Conservation (phyloP, 768 basidiomycete species). For the Boletellus emodensis region DNA sequence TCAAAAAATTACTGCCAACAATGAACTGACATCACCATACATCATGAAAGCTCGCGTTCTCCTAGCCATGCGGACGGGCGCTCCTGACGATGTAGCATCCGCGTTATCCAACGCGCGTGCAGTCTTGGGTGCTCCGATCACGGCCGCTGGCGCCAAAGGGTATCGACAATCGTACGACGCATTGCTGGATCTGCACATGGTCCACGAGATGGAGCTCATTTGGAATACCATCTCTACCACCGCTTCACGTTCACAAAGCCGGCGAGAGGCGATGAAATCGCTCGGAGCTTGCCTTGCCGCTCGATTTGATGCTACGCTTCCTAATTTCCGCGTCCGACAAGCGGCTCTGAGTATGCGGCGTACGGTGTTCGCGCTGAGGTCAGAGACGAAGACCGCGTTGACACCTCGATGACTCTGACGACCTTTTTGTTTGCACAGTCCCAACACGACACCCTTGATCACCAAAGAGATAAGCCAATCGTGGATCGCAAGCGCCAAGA, state of each 20-base stretch:
- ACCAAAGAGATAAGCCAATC: conserved; percentile 68
- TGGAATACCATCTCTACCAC: conserved; percentile 40
- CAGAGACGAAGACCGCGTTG: conserved; percentile 19
- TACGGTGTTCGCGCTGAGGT: conserved; percentile 76
- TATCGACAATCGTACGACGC: conserved; percentile 89
- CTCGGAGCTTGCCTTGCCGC: conserved; percentile 43
- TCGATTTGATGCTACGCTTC: conserved; percentile 74
- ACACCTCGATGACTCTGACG: conserved; percentile 7
- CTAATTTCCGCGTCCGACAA: conserved; percentile 86
- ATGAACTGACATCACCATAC: conserved; percentile 52
- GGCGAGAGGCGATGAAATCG: conserved; percentile 39
- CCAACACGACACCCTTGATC: conserved; percentile 35
- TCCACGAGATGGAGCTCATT: conserved; percentile 80
- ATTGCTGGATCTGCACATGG: conserved; percentile 76
- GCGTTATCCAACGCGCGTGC: conserved; percentile 63
- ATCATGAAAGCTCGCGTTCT: conserved; percentile 76
- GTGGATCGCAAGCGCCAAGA: conserved; percentile 94
- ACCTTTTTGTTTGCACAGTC: not conserved
- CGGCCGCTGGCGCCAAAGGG: conserved; percentile 72
- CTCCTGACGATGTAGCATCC: conserved; percentile 42
- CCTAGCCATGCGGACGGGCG: conserved; percentile 65
- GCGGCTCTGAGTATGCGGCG: conserved; percentile 86
- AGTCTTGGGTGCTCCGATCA: conserved; percentile 74
- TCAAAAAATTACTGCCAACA: conserved; percentile 49
- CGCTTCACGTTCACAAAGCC: conserved; percentile 37